Percentiles rank a stretch among this genome's conserved stretches.
These are phyloP conservation scores for Melanogaster broomeanus DNA, from an alignment of 768 basidiomycete genomes.

Conservation along the genomic window DNA sequence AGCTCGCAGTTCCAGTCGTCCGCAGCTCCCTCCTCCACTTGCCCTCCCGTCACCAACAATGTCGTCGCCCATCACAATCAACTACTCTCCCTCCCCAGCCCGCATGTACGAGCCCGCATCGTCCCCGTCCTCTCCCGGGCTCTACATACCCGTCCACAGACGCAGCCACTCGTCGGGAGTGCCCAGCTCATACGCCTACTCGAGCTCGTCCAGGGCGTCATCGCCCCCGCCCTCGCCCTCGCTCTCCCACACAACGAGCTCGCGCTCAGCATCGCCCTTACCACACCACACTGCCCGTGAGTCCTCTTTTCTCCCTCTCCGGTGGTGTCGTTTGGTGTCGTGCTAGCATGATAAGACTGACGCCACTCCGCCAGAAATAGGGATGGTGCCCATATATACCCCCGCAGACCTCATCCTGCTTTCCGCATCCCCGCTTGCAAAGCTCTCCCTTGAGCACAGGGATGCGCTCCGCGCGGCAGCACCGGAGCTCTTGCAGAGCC, in stretches of 20 bases:
- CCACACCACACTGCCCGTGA: conserved; percentile 2
- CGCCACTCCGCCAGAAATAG: neutral
- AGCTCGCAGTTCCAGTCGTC: neutral
- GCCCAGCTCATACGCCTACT: conserved; percentile 18
- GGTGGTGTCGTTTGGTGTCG: no score
- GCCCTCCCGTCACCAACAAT: conserved; percentile 16
- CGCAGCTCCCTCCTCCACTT: neutral
- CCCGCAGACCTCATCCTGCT: conserved; percentile 26
- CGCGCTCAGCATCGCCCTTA: neutral
- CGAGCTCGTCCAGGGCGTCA: conserved; percentile 13
- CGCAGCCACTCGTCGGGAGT: conserved; percentile 19
- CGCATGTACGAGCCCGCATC: conserved; percentile 16
- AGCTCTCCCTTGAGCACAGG: conserved; percentile 5
- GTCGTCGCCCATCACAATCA: conserved; percentile 26
- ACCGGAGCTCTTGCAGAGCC: conserved; percentile 29
- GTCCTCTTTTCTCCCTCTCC: neutral
- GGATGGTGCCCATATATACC: conserved; percentile 26
- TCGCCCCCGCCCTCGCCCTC: conserved; percentile 14
- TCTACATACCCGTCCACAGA: conserved; percentile 46
- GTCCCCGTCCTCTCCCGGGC: conserved; percentile 15
- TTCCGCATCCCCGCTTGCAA: conserved; percentile 21
- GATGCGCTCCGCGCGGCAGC: conserved; percentile 13
- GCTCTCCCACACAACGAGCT: conserved; percentile 5
- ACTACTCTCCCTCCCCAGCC: conserved; percentile 6
- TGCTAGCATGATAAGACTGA: neutral